Base-by-base conservation (phyloP, 768 basidiomycete species). In the Mycena capillaripes region DNA sequence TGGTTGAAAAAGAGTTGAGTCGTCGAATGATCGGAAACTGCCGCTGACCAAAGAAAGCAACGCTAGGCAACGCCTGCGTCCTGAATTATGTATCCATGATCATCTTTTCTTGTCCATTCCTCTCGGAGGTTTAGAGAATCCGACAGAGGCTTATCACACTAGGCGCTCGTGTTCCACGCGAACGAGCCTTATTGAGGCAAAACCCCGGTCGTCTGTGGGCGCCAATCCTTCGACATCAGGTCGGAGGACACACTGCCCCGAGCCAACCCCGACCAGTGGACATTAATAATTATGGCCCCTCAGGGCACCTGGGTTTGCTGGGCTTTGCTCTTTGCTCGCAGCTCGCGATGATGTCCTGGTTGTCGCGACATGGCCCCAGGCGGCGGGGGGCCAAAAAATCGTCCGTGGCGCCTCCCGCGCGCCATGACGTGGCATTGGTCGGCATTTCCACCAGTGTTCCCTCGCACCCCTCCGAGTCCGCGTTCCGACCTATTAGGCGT, bases 261-360 rank as follows among this genome's bases (percentile, higher is more conserved):
- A 70, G 46, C 46, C 10, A n/a, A n/a, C n/a, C n/a, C n/a, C n/a
- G n/a, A n/a, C n/a, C n/a, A 23, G 2, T 10, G n/a, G 44, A 8
- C 42, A n/a, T 32, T 27, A 34, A 59, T 64, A 52, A 53, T 52
- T 23, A 65, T 65, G 60, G 55, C 32, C 62, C 55, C 25, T 58
- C 48, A 34, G 52, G 52, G n/a, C 10, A 61, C 25, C n/a, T n/a
- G n/a, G 36, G 21, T 14, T 38, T 10, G 55, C 32, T 59, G 30
- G 38, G 58, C 38, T 44, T 61, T 38, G 48, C 50, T 53, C 59
- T 61, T 59, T 68, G 71, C 66, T 59, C 61, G 56, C 71, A 68
- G 55, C 70, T 55, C 65, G 34, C 69, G 63, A 72, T 70, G 71
- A 58, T 72, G 53, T 70, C 71, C 71, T 72, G 75, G 72, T 27